phyloP scores from a whole-genome alignment of 495 filamentous ascomycete species.

The Penicillium manginii region DNA sequence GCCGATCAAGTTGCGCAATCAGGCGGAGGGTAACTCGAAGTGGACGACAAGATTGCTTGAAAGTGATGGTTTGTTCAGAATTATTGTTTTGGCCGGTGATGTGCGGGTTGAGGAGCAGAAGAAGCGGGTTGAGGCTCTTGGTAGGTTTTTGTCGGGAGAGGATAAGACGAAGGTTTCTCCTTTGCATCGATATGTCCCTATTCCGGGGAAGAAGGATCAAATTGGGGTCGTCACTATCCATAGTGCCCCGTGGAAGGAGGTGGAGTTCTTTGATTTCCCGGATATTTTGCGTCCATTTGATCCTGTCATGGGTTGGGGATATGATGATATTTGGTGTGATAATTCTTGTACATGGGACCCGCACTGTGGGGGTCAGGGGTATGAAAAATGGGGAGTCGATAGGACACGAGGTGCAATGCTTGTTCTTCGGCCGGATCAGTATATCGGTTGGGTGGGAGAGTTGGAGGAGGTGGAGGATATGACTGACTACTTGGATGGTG shows the following conservation, averaged over 20 bases:
- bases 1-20: constrained; percentile 56
- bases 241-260: constrained; percentile 49
- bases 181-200: constrained; percentile 44
- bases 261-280: constrained; percentile 62
- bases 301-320: constrained; percentile 59
- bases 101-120: constrained; percentile 46
- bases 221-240: constrained; percentile 65
- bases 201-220: constrained; percentile 37
- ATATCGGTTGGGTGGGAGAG: constrained; percentile 63
- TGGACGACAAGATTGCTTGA: constrained; percentile 49
- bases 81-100: constrained; percentile 68
- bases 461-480: constrained; percentile 55
- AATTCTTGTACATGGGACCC: constrained; percentile 61
- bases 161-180: neutral
- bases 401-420: constrained; percentile 61
- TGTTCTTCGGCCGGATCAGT: constrained; percentile 63
- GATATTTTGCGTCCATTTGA: constrained; percentile 59
- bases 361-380: constrained; percentile 57
- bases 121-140: constrained; percentile 49
- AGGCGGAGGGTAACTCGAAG: constrained; percentile 54
- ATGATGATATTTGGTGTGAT: constrained; percentile 68
- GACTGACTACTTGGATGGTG: constrained; percentile 34
- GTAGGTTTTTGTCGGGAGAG: constrained; percentile 38
- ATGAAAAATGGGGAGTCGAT: constrained; percentile 64
- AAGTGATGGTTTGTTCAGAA: constrained; percentile 59